Evolutionary conservation across 2,329 filamentous ascomycete species (phyloP).

Genomic region (Ophiostoma montium): DNA sequence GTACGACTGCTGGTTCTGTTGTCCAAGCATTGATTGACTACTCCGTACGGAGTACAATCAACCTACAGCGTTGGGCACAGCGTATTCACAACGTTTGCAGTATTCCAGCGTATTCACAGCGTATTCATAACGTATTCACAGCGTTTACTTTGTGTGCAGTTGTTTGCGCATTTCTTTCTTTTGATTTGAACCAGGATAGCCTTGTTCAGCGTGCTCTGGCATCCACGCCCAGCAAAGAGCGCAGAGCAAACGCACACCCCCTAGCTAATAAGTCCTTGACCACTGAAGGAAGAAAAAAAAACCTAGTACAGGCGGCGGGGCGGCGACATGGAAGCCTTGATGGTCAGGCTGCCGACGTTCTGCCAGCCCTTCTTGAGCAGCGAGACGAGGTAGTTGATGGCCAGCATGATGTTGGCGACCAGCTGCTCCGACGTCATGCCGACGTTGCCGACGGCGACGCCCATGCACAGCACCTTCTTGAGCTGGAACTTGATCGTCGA

Average conservation of each 20-base stretch:
- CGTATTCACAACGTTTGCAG: too few species aligned
- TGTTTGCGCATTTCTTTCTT: neutral
- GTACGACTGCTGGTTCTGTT: too few species aligned
- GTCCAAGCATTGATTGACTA: too few species aligned
- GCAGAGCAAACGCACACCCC: too few species aligned
- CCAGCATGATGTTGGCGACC: conserved; percentile 97
- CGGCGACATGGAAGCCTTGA: conserved; percentile 99
- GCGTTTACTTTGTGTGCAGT: neutral
- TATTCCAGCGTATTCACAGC: too few species aligned
- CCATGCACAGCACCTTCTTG: conserved; percentile 99
- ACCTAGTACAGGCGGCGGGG: conserved; percentile 91
- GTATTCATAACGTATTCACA: neutral
- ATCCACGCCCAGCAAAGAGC: conserved; percentile 1
- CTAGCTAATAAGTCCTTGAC: too few species aligned
- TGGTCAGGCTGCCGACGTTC: conserved; percentile 98
- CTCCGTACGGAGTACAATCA: too few species aligned
- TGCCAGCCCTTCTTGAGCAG: conserved; percentile 99
- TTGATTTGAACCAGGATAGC: neutral
- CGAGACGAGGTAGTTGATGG: conserved; percentile 99
- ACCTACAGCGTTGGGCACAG: too few species aligned
- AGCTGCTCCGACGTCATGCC: conserved; percentile 94
- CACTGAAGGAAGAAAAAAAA: conserved; percentile 1
- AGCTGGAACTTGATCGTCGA: conserved; percentile 99
- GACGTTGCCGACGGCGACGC: conserved; percentile 97
- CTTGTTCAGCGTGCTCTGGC: neutral